phyloP scores from a whole-genome alignment of 306 rosid species.

The Dalbergia cochinchinensis region DNA sequence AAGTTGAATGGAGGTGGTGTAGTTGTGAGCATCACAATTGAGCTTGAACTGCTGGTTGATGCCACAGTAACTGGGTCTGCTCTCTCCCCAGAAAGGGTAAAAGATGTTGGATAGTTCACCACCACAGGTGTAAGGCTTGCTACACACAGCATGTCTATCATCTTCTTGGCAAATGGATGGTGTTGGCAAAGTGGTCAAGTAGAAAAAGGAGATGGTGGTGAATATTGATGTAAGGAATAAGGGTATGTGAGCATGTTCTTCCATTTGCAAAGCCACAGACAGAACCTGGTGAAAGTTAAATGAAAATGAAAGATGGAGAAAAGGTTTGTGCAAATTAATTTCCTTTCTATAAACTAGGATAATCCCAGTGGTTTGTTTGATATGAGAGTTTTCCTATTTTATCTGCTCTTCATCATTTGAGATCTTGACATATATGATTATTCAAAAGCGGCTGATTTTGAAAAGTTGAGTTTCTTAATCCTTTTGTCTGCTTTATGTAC shows the following conservation, averaged over 20 bases:
- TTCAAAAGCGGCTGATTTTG: slow-evolving; percentile 33
- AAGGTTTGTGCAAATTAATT: not conserved
- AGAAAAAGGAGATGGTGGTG: slow-evolving; percentile 3
- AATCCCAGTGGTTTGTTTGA: slow-evolving; percentile 10
- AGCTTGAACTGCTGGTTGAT: slow-evolving; percentile 13
- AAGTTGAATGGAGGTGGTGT: slow-evolving; percentile 39
- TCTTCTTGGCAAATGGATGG: slow-evolving; percentile 29
- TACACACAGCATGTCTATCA: slow-evolving; percentile 26
- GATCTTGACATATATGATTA: slow-evolving; percentile 20
- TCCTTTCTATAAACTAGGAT: not conserved
- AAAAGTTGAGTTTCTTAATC: not conserved
- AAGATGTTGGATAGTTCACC: slow-evolving; percentile 53
- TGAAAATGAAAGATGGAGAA: slow-evolving; percentile 7
- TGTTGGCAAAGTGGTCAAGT: not conserved
- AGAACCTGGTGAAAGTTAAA: not conserved
- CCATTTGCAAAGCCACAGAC: slow-evolving; percentile 42
- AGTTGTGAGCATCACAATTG: slow-evolving; percentile 13
- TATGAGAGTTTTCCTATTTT: not conserved
- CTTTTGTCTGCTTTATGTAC: not conserved
- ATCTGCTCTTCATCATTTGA: slow-evolving; percentile 26
- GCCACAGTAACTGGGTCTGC: slow-evolving; percentile 44
- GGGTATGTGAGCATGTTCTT: not conserved
- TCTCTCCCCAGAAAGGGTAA: slow-evolving; percentile 58
- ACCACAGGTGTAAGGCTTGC: slow-evolving; percentile 43
- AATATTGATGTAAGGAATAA: slow-evolving; percentile 7